Conservation (phyloP, 768 basidiomycete genomes). For the Lentinus tigrinus region DNA sequence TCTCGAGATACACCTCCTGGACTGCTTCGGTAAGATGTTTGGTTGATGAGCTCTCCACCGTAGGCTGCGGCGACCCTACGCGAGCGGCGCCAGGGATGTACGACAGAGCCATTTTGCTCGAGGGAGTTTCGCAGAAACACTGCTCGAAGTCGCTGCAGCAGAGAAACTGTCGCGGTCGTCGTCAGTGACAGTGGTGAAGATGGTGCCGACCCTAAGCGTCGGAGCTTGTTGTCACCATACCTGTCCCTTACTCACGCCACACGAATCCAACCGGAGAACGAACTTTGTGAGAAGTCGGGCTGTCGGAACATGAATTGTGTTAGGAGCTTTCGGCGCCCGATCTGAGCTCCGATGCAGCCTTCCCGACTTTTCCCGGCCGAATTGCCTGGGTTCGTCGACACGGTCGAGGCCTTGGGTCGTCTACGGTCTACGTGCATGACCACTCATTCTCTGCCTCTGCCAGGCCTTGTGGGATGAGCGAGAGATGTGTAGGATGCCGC, state of each 20-base stretch:
- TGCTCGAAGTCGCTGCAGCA: conserved; percentile 14
- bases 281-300: too few relatives aligned
- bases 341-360: too few relatives aligned
- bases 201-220: conserved; percentile 10
- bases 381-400: too few relatives aligned
- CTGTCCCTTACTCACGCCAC: conserved; percentile 12
- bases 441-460: too few relatives aligned
- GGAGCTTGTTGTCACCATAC: conserved; percentile 10
- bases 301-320: too few relatives aligned
- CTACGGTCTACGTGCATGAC: too few relatives aligned
- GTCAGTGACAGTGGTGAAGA: conserved; percentile 14
- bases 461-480: too few relatives aligned
- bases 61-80: conserved; percentile 18
- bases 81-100: conserved; percentile 25
- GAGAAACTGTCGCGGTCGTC: conserved; percentile 6
- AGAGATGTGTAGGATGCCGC: too few relatives aligned
- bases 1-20: conserved; percentile 72
- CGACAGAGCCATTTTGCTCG: conserved; percentile 27
- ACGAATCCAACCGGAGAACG: not conserved
- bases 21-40: conserved; percentile 64
- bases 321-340: too few relatives aligned
- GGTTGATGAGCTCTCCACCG: conserved; percentile 21
- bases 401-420: too few relatives aligned
- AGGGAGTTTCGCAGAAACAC: conserved; percentile 12
- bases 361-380: too few relatives aligned